Evolutionary conservation across 495 filamentous ascomycete genomes (phyloP), one percentile per base, ranked within the genome.

Genomic region (Filosporella fistucella): DNA sequence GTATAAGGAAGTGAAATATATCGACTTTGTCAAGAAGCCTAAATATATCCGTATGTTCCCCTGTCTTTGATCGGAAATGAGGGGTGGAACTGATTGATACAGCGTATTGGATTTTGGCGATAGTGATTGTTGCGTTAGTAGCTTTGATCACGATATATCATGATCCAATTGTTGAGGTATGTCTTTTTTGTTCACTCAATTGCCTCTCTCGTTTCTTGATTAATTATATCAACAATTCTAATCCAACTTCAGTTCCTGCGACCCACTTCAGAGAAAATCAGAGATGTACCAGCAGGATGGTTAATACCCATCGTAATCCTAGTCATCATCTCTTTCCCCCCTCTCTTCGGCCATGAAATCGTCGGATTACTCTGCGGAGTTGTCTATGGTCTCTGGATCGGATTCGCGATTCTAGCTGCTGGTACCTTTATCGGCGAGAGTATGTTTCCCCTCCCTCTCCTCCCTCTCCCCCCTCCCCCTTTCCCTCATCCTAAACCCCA

Each of bases 331-430:
- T 62, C 59, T 11, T 60, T 64, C 28, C 62, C 62, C 0, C 62
- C 62, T 1, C 50, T 64, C 1, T 64, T 64, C 51, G 62, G 62
- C 12, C 62, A 64, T 41, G 62, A 64, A 32, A 41, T 64, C 16
- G 26, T 64, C 45, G 62, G 51, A 4, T 47, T 64, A 3, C 52
- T 64, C 4, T 60, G 56, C 40, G 62, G 62, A 21, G 55, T 64
- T 10, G 62, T 64, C 18, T 64, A 62, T 49, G 62, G 62, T 18
- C 48, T 64, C 2, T 58, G 59, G 50, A 53, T 60, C 3, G 62
- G 62, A 5, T 64, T 64, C 32, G 59, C 45, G 2, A 57, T 64
- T 32, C 57, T 64, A 10, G 62, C 59, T 4, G 59, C 59, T 0
- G 62, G 62, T 2, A 64, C 62, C 6, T 64, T 64, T 24, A 14